phyloP scores from a whole-genome alignment of 2,329 filamentous ascomycete genomes.

The Talaromyces rugulosus region DNA sequence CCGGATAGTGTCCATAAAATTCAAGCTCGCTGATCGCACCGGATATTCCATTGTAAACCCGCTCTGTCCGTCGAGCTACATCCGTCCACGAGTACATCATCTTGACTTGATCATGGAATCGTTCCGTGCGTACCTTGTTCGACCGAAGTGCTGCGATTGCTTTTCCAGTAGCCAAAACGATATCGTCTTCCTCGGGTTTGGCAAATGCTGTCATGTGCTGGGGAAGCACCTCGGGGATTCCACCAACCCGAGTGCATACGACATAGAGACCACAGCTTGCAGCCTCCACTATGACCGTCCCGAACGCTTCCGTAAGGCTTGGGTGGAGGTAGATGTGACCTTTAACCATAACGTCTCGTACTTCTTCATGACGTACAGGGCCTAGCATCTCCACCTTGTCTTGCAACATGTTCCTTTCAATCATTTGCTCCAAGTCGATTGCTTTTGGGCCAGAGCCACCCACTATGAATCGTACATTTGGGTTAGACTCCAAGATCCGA shows the following conservation, averaged over 20 bases:
- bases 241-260: conserved; percentile 92
- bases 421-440: conserved; percentile 96
- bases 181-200: conserved; percentile 91
- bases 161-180: conserved; percentile 82
- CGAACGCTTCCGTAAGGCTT: conserved; percentile 92
- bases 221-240: conserved; percentile 92
- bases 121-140: conserved; percentile 83
- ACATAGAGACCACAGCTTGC: conserved; percentile 94
- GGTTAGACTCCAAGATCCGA: conserved; percentile 80
- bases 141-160: conserved; percentile 83
- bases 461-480: conserved; percentile 94
- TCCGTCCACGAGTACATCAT: conserved; percentile 99
- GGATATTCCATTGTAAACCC: conserved; percentile 90
- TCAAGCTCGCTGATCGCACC: conserved; percentile 80
- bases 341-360: conserved; percentile 93
- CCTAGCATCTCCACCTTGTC: conserved; percentile 91
- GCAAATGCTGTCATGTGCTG: conserved; percentile 97
- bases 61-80: conserved; percentile 86
- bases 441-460: conserved; percentile 93
- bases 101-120: conserved; percentile 94
- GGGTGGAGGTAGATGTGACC: conserved; percentile 97
- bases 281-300: conserved; percentile 95
- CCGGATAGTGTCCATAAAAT: conserved; percentile 78
- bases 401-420: conserved; percentile 90
- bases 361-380: conserved; percentile 89